A percentile compares a stretch with the other conserved stretches of the same genome.
Evolutionary conservation across 2,329 filamentous ascomycete species (phyloP).

Genomic region (Fusarium nodosum): DNA sequence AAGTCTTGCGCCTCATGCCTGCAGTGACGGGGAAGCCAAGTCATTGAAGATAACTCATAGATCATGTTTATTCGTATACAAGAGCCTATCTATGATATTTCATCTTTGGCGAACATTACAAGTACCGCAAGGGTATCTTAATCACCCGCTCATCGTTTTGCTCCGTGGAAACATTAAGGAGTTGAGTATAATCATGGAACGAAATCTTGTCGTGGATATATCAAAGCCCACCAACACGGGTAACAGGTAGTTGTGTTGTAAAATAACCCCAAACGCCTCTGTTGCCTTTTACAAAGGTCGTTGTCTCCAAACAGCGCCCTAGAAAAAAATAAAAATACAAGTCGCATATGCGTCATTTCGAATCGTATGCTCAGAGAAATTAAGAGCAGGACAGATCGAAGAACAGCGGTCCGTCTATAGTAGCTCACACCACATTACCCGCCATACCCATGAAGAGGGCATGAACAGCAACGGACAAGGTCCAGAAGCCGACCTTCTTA

Average conservation of each 20-base stretch:
- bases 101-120: constrained; percentile 30
- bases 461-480: constrained; percentile 89
- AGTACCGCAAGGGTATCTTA: constrained; percentile 41
- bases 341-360: constrained; percentile 24
- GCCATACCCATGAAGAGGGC: constrained; percentile 96
- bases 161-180: constrained; percentile 20
- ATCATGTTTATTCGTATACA: constrained; percentile 34
- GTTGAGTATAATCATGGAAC: constrained; percentile 21
- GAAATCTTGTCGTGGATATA: constrained; percentile 21
- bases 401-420: constrained; percentile 6
- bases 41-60: constrained; percentile 19
- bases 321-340: constrained; percentile 39
- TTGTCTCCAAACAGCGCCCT: constrained; percentile 13
- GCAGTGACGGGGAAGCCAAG: not conserved
- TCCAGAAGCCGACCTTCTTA: constrained; percentile 98
- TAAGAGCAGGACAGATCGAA: constrained; percentile 15
- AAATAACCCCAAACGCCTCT: constrained; percentile 40
- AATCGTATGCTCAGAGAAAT: constrained; percentile 13
- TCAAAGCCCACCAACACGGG: constrained; percentile 26
- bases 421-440: constrained; percentile 74
- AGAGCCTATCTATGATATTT: constrained; percentile 16
- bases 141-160: constrained; percentile 20
- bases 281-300: constrained; percentile 33
- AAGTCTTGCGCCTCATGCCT: constrained; percentile 1
- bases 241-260: constrained; percentile 14